Percentiles rank a stretch among this genome's conserved stretches.
Evolutionary conservation across 257 asterid species (phyloP).

Genomic region (Solanum clarkiae): DNA sequence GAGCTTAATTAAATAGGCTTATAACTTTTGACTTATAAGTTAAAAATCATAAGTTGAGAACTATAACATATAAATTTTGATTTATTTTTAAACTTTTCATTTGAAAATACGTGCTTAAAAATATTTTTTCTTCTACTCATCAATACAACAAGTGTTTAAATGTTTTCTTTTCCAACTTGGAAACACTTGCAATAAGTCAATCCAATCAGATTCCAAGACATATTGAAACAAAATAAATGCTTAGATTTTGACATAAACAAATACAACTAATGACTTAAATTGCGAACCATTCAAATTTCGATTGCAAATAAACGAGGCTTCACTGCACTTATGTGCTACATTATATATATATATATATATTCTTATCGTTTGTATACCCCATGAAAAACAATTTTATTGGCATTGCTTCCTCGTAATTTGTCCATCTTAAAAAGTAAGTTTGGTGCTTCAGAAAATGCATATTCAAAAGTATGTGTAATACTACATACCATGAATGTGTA

Average conservation of each 20-base stretch:
- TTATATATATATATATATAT: background rate
- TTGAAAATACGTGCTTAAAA: no score
- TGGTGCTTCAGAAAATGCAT: background rate
- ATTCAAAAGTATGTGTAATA: no score
- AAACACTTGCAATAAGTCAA: background rate
- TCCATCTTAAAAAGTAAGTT: background rate
- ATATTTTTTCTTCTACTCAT: no score
- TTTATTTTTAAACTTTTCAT: no score
- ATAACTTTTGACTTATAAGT: no score
- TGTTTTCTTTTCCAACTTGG: no score
- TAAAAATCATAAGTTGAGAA: no score
- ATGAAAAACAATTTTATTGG: background rate
- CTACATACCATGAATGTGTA: no score
- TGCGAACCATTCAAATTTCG: no score
- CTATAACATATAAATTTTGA: no score
- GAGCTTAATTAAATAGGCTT: no score
- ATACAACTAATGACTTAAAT: background rate
- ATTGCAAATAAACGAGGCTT: background rate
- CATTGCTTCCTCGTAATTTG: background rate
- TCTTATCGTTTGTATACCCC: background rate
- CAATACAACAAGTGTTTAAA: no score
- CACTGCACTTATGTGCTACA: background rate
- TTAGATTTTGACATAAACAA: background rate
- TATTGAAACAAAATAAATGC: background rate
- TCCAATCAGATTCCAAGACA: background rate